Evolutionary conservation across 1,284 basidiomycete genomes (phyloP).

Genomic region (Sparassis latifolia): DNA sequence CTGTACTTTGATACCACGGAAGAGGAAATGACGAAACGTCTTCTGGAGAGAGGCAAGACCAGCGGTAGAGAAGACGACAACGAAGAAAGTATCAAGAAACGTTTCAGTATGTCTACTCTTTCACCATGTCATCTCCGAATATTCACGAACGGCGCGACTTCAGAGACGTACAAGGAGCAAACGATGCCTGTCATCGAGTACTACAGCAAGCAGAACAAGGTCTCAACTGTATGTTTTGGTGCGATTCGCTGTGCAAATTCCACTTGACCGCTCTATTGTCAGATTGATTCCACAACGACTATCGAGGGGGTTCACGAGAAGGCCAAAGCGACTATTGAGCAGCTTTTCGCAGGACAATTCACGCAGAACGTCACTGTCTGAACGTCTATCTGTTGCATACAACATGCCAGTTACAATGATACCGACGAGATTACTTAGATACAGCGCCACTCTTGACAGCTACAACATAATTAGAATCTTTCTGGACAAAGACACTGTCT

Average conservation of each 20-base stretch:
- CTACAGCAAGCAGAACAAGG: constrained; percentile 68
- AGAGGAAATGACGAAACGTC: constrained; percentile 80
- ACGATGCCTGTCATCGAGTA: constrained; percentile 96
- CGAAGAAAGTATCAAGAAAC: constrained; percentile 91
- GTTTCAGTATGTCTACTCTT: constrained; percentile 65
- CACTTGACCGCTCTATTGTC: constrained; percentile 5
- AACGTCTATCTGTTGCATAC: background rate
- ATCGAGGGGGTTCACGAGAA: constrained; percentile 70
- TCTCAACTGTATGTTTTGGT: constrained; percentile 61
- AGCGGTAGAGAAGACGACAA: constrained; percentile 97
- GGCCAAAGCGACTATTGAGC: constrained; percentile 49
- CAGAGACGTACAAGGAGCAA: constrained; percentile 77
- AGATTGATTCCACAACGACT: constrained; percentile 77
- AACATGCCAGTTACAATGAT: background rate
- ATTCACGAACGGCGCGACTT: too few species aligned
- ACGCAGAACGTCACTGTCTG: constrained; percentile 20
- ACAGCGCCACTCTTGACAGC: too few species aligned
- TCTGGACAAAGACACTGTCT: too few species aligned
- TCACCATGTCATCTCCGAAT: background rate
- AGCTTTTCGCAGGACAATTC: constrained; percentile 27
- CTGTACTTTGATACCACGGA: constrained; percentile 91
- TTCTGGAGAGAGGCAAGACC: constrained; percentile 89
- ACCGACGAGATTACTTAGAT: too few species aligned
- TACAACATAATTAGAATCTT: too few species aligned
- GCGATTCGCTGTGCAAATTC: background rate